A percentile compares a stretch with the other conserved stretches of the same genome.
These are phyloP conservation scores for Volvariella surrecta DNA, from an alignment of 1,284 basidiomycete genomes.

Conservation along the genomic window DNA sequence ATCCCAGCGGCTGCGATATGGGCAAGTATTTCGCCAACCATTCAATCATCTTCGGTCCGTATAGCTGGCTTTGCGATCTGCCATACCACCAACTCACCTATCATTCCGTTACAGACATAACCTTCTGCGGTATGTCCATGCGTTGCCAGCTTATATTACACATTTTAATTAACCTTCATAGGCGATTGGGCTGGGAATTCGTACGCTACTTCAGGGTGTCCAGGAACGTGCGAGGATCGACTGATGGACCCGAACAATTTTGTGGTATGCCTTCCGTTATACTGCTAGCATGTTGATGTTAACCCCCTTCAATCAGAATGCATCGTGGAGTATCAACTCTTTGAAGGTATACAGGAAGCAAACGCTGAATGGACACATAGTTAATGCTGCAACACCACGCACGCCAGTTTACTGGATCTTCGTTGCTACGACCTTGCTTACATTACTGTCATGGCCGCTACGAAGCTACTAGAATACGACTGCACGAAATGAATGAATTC, in stretches of 20 bases:
- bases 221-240: slow-evolving; percentile 59
- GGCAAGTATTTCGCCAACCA: slow-evolving; percentile 41
- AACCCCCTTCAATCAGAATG: slow-evolving; percentile 20
- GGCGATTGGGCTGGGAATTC: slow-evolving; percentile 80
- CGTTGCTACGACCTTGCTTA: background rate
- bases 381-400: slow-evolving; percentile 3
- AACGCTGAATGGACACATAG: slow-evolving; percentile 16
- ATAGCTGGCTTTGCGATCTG: slow-evolving; percentile 6
- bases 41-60: slow-evolving; percentile 51
- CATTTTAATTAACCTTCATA: slow-evolving; percentile 16
- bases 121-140: slow-evolving; percentile 55
- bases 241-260: slow-evolving; percentile 66
- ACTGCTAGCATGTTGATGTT: slow-evolving; percentile 6
- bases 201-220: slow-evolving; percentile 63
- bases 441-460: background rate
- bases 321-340: slow-evolving; percentile 31
- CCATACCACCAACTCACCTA: no score
- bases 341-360: slow-evolving; percentile 30
- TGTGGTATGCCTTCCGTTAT: slow-evolving; percentile 32
- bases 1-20: slow-evolving; percentile 48
- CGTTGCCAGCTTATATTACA: background rate
- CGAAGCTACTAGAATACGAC: background rate
- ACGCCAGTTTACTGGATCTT: background rate
- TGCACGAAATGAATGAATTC: background rate
- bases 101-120: slow-evolving; percentile 49